These are phyloP conservation scores for Oehlia diaphana DNA, from an alignment of 192 early-diverging fungal species.

Conservation along the genomic window DNA sequence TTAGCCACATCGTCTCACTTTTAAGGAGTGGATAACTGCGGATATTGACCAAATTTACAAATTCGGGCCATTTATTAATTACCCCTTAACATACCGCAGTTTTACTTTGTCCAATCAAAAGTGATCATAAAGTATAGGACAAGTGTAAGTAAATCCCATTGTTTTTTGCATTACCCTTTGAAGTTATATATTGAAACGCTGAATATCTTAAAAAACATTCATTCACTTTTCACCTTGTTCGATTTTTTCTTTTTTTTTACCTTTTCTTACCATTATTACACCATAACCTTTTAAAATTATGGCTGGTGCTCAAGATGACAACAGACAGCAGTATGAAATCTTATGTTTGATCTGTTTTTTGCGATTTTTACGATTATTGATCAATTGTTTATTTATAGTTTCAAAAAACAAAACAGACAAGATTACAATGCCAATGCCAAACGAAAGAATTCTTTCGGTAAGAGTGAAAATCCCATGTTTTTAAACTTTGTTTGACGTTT, in stretches of 20 bases:
- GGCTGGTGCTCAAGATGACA: constrained; percentile 15
- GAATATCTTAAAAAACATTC: not conserved
- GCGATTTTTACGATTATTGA: not conserved
- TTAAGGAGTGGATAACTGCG: no score
- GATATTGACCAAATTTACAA: no score
- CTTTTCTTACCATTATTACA: not conserved
- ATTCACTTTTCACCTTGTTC: not conserved
- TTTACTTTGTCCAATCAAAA: no score
- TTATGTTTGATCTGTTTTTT: not conserved
- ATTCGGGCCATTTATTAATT: no score
- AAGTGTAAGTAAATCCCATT: no score
- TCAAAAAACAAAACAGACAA: constrained; percentile 22
- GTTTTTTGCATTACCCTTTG: no score
- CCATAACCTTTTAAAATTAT: constrained; percentile 9
- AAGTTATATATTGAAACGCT: no score
- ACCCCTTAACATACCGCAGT: no score
- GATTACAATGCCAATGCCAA: constrained; percentile 5
- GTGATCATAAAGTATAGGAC: no score
- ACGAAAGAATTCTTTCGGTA: constrained; percentile 23
- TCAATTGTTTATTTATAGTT: not conserved
- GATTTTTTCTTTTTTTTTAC: not conserved
- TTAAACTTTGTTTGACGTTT: not conserved
- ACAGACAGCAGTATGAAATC: not conserved
- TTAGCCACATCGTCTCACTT: no score
- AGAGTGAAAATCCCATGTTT: not conserved